Evolutionary conservation across 352 stramenopile genomes (phyloP).

Genomic region (Phytophthora chlamydospora): DNA sequence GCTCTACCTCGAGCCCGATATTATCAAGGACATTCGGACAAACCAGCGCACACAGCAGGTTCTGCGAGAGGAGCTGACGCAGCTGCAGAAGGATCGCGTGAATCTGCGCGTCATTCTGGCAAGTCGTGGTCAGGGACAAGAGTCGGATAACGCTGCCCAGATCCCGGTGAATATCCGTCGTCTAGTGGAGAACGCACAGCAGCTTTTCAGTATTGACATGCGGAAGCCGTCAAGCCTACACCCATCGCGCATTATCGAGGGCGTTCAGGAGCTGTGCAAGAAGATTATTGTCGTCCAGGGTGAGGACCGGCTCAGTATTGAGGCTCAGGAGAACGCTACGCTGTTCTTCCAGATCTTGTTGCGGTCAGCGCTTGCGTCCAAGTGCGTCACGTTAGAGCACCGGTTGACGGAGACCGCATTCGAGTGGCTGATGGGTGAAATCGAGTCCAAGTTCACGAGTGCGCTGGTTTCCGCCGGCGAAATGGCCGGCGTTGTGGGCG

Average conservation of each 20-base stretch:
- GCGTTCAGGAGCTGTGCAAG: conserved; percentile 93
- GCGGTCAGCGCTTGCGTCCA: conserved; percentile 95
- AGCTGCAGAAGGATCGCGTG: conserved; percentile 94
- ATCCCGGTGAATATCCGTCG: conserved; percentile 95
- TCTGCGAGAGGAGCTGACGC: conserved; percentile 94
- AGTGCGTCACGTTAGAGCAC: conserved; percentile 96
- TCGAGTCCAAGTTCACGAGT: conserved; percentile 97
- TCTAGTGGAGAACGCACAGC: conserved; percentile 97
- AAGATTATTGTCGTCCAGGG: conserved; percentile 97
- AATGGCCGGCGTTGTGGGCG: conserved; percentile 98
- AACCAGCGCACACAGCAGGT: conserved; percentile 94
- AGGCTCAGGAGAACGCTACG: conserved; percentile 98
- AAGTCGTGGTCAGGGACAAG: conserved; percentile 94
- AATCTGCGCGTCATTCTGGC: conserved; percentile 95
- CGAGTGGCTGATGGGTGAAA: conserved; percentile 95
- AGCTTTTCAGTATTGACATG: conserved; percentile 94
- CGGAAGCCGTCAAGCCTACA: conserved; percentile 93
- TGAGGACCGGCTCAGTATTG: conserved; percentile 93
- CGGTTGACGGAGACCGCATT: conserved; percentile 96
- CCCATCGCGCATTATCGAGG: conserved; percentile 88
- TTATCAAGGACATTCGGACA: conserved; percentile 92
- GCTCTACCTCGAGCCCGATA: conserved; percentile 84
- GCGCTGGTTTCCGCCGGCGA: conserved; percentile 96
- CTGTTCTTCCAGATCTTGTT: conserved; percentile 98
- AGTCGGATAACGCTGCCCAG: conserved; percentile 90